phyloP scores from a whole-genome alignment of 2,329 filamentous ascomycete species.

The Sporothrix phasma region DNA sequence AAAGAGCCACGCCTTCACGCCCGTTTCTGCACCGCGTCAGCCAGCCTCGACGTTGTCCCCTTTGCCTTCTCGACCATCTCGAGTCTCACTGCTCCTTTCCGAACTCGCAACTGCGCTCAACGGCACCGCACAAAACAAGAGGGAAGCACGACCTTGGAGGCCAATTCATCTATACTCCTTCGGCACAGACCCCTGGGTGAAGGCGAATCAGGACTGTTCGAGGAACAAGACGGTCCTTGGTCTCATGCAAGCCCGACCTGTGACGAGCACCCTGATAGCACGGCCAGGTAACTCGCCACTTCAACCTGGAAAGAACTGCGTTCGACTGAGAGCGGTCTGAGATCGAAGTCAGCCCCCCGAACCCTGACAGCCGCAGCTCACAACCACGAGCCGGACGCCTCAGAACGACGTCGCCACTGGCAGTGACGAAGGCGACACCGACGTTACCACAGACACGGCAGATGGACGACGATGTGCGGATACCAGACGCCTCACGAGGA shows the following conservation, averaged over 20 bases:
- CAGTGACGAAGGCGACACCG: not conserved
- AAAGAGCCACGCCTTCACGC: not conserved
- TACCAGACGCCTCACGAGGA: slow-evolving; percentile 18
- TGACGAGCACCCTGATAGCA: not conserved
- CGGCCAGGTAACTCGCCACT: not conserved
- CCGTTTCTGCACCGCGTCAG: not conserved
- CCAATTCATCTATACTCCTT: not conserved
- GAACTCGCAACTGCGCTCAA: not conserved
- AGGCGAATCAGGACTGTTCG: not conserved
- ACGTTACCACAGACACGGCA: not conserved
- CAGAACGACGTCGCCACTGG: not conserved
- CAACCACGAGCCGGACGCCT: not conserved
- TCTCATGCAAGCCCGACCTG: not conserved
- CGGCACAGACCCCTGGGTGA: not conserved
- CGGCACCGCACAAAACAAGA: not conserved
- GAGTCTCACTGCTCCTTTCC: not conserved
- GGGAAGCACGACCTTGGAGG: not conserved
- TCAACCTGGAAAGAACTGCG: not conserved
- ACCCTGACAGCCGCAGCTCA: too few species aligned
- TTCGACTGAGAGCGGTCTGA: not conserved
- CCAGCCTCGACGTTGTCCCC: not conserved
- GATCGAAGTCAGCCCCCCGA: not conserved
- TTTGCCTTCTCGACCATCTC: not conserved
- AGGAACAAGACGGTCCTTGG: not conserved
- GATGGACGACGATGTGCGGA: slow-evolving; percentile 21